These are phyloP conservation scores for Citrus mangshanensis DNA, from an alignment of 345 rosid species.

Conservation along the genomic window DNA sequence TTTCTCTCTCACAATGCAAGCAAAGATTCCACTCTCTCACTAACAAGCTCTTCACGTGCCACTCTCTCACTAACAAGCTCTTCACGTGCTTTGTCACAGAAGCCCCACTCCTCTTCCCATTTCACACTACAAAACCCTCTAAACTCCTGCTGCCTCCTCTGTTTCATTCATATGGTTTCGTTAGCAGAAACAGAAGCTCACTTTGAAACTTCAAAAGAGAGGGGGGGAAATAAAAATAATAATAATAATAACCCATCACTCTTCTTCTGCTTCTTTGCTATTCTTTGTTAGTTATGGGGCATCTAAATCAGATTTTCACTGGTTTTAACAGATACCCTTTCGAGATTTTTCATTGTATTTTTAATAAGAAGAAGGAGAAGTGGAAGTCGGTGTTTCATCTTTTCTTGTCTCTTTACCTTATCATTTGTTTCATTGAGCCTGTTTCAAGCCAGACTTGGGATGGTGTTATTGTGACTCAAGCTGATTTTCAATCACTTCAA, in stretches of 20 bases:
- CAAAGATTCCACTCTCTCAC: slow-evolving; percentile 34
- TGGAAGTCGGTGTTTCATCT: slow-evolving; percentile 16
- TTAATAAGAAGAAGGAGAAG: slow-evolving; percentile 26
- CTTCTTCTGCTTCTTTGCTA: not conserved
- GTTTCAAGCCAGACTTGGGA: slow-evolving; percentile 56
- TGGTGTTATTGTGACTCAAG: slow-evolving; percentile 66
- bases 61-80: slow-evolving; percentile 27
- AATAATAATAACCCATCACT: not conserved
- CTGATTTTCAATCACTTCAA: slow-evolving; percentile 78
- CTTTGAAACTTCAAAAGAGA: not conserved
- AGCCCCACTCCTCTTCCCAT: slow-evolving; percentile 17
- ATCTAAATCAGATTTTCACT: not conserved
- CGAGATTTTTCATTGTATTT: slow-evolving; percentile 8
- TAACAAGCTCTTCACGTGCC: slow-evolving; percentile 47
- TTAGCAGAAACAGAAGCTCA: not conserved
- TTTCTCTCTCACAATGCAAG: slow-evolving; percentile 25
- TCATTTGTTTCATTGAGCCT: slow-evolving; percentile 20
- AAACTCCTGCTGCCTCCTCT: slow-evolving; percentile 20
- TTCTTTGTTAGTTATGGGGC: slow-evolving; percentile 21
- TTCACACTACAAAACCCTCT: slow-evolving; percentile 43
- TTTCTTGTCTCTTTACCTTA: slow-evolving; percentile 21
- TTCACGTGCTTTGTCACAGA: slow-evolving; percentile 42
- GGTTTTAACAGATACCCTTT: slow-evolving; percentile 6
- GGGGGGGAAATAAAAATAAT: not conserved
- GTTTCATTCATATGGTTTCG: slow-evolving; percentile 27